Evolutionary conservation across 768 basidiomycete species (phyloP).

Genomic region (Tephrocybe sp.): DNA sequence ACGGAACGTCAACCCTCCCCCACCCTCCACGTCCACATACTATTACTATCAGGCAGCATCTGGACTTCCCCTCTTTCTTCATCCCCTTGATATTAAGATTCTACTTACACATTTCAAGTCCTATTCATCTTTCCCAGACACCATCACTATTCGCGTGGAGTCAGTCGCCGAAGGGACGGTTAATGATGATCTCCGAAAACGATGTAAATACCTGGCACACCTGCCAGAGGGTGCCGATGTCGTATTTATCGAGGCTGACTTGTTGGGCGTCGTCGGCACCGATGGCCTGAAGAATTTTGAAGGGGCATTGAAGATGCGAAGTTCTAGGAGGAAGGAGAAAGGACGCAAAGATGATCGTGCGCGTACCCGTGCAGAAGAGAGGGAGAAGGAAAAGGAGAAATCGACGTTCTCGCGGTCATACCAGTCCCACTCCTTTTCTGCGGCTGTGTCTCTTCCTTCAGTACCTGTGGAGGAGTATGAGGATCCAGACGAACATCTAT

Average conservation of each 20-base stretch:
- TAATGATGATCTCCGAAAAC: slow-evolving; percentile 90
- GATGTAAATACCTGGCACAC: slow-evolving; percentile 94
- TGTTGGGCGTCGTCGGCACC: slow-evolving; percentile 71
- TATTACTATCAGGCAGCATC: slow-evolving; percentile 95
- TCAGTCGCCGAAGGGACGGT: slow-evolving; percentile 74
- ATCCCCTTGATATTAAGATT: slow-evolving; percentile 94
- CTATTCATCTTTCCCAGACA: slow-evolving; percentile 83
- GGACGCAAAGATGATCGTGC: slow-evolving; percentile 86
- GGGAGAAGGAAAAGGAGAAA: slow-evolving; percentile 65
- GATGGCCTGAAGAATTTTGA: slow-evolving; percentile 84
- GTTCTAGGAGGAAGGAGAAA: slow-evolving; percentile 75
- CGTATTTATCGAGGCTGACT: slow-evolving; percentile 88
- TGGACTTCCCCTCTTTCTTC: slow-evolving; percentile 88
- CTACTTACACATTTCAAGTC: slow-evolving; percentile 78
- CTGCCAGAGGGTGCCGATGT: slow-evolving; percentile 91
- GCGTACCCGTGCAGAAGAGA: slow-evolving; percentile 71
- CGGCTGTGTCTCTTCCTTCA: slow-evolving; percentile 19
- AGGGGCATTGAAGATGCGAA: slow-evolving; percentile 72
- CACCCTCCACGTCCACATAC: slow-evolving; percentile 86
- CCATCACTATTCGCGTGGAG: slow-evolving; percentile 78
- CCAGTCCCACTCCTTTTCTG: slow-evolving; percentile 17
- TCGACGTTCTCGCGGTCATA: slow-evolving; percentile 18
- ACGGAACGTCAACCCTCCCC: slow-evolving; percentile 81
- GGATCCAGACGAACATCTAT: slow-evolving; percentile 21
- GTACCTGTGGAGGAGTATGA: slow-evolving; percentile 19